phyloP scores from a whole-genome alignment of 2,329 filamentous ascomycete genomes.

The Alternaria gansuensis region DNA sequence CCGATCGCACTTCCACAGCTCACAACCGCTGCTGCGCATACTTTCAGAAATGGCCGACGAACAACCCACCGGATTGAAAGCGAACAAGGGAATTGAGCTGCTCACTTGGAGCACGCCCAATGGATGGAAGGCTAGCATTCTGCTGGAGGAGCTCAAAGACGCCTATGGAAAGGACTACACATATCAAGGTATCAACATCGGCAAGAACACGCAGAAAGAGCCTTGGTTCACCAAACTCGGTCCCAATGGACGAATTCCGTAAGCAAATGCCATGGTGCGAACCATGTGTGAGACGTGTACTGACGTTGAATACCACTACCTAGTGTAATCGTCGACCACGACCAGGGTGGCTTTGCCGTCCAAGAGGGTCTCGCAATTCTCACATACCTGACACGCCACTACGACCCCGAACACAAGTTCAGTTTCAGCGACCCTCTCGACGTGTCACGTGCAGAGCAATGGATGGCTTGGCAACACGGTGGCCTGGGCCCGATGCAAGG shows the following conservation, averaged over 20 bases:
- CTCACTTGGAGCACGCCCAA: constrained; percentile 64
- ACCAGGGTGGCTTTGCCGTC: constrained; percentile 65
- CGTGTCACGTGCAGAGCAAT: constrained; percentile 63
- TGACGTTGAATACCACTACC: background rate
- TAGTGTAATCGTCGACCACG: constrained; percentile 69
- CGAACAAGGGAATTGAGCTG: constrained; percentile 71
- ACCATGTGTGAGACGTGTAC: background rate
- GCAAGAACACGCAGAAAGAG: constrained; percentile 71
- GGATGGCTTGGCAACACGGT: constrained; percentile 68
- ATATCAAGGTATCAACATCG: constrained; percentile 65
- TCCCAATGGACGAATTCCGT: constrained; percentile 71
- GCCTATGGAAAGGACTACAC: constrained; percentile 69
- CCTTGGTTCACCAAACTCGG: constrained; percentile 70
- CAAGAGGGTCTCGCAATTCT: constrained; percentile 58
- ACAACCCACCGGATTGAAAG: constrained; percentile 66
- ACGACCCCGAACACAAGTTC: constrained; percentile 59
- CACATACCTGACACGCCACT: constrained; percentile 56
- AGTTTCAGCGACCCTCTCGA: constrained; percentile 59
- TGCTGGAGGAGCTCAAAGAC: constrained; percentile 73
- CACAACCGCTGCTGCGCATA: constrained; percentile 26
- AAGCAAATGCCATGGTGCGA: background rate
- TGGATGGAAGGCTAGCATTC: constrained; percentile 65
- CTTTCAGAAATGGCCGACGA: constrained; percentile 41
- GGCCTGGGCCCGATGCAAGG: constrained; percentile 57
- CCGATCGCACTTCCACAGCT: constrained; percentile 34